These are phyloP conservation scores for Calocybe gambosa DNA, from an alignment of 1,284 basidiomycete genomes.

Conservation along the genomic window DNA sequence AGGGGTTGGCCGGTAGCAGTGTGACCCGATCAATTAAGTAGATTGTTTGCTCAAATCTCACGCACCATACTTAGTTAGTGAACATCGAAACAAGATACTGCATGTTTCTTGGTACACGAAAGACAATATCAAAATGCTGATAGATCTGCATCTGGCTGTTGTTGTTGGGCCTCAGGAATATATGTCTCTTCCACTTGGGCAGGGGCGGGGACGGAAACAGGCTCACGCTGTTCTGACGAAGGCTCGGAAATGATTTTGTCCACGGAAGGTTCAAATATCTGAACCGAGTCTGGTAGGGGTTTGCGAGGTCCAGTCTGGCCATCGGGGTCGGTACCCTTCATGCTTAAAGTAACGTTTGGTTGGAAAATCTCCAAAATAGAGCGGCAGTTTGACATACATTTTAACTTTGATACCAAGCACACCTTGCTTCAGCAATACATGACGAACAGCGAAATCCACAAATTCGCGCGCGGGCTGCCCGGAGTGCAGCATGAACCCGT, in stretches of 20 bases:
- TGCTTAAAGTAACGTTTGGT: constrained; percentile 43
- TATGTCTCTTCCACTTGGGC: constrained; percentile 47
- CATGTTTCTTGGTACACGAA: neutral
- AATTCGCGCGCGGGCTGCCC: constrained; percentile 98
- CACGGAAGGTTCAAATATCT: constrained; percentile 79
- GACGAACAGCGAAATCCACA: constrained; percentile 96
- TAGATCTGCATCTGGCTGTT: constrained; percentile 33
- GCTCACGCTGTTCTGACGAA: constrained; percentile 73
- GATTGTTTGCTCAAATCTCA: no score
- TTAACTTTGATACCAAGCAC: constrained; percentile 99
- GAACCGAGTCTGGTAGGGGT: constrained; percentile 94
- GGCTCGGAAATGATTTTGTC: constrained; percentile 80
- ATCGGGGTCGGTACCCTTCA: constrained; percentile 95
- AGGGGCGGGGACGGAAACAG: constrained; percentile 44
- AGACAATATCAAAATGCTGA: constrained; percentile 42
- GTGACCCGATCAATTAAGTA: constrained; percentile 20
- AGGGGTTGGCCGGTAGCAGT: constrained; percentile 38
- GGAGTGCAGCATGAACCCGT: constrained; percentile 99
- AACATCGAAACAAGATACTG: no score
- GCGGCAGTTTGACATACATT: constrained; percentile 58
- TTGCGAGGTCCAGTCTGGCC: constrained; percentile 86
- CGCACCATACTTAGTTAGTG: no score
- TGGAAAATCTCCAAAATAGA: neutral
- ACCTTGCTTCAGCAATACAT: constrained; percentile 98
- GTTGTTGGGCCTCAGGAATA: constrained; percentile 36